Percentiles rank a stretch among this genome's conserved stretches.
phyloP scores from a whole-genome alignment of 2,329 filamentous ascomycete genomes.

The Didymella pomorum region DNA sequence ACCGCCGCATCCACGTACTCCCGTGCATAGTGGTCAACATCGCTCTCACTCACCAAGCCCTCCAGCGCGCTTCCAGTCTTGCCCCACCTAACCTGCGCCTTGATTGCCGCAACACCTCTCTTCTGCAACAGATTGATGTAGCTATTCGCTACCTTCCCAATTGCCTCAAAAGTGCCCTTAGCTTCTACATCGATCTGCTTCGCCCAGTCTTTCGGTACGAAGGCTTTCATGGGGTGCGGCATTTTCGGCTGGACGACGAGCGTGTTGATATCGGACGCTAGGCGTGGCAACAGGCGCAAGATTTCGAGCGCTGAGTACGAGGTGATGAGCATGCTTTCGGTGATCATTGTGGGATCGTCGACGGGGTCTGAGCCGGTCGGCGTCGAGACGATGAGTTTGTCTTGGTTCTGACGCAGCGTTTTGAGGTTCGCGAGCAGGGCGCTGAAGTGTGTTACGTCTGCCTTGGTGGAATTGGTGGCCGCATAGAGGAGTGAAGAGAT shows the following conservation, averaged over 20 bases:
- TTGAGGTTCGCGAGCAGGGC: slow-evolving; percentile 9
- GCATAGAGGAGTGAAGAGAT: slow-evolving; percentile 10
- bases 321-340: slow-evolving; percentile 35
- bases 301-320: slow-evolving; percentile 38
- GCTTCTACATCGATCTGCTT: slow-evolving; percentile 21
- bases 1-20: slow-evolving; percentile 45
- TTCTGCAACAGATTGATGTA: slow-evolving; percentile 34
- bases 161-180: slow-evolving; percentile 24
- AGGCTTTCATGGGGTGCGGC: slow-evolving; percentile 26
- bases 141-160: slow-evolving; percentile 25
- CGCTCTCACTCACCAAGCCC: slow-evolving; percentile 31
- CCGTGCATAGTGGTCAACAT: slow-evolving; percentile 36
- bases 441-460: slow-evolving; percentile 7
- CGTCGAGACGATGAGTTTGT: slow-evolving; percentile 19
- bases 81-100: slow-evolving; percentile 35
- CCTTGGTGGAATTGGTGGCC: slow-evolving; percentile 6
- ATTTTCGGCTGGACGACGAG: slow-evolving; percentile 29
- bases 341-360: slow-evolving; percentile 30
- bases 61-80: slow-evolving; percentile 34
- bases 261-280: slow-evolving; percentile 27
- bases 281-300: slow-evolving; percentile 25
- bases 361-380: slow-evolving; percentile 18
- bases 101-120: slow-evolving; percentile 31
- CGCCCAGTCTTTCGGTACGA: slow-evolving; percentile 28
- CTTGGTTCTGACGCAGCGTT: slow-evolving; percentile 23